Evolutionary conservation across 2,329 filamentous ascomycete species (phyloP).

Genomic region (Chalara sp.): DNA sequence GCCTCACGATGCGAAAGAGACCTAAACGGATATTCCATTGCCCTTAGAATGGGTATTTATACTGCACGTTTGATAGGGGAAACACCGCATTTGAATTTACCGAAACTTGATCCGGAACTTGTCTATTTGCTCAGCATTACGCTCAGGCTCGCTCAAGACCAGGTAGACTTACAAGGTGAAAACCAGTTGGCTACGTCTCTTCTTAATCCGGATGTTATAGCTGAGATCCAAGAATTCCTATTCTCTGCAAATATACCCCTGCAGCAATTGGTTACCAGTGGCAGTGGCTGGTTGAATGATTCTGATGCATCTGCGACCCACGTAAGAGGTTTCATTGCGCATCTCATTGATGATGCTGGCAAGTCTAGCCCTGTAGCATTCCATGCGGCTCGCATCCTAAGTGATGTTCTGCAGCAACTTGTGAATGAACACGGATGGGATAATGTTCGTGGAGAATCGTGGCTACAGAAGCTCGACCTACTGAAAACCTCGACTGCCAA

Average conservation of each 20-base stretch:
- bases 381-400: constrained; percentile 47
- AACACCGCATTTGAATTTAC: constrained; percentile 33
- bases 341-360: constrained; percentile 33
- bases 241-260: constrained; percentile 6
- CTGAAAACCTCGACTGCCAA: constrained; percentile 41
- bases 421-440: constrained; percentile 40
- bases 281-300: constrained; percentile 36
- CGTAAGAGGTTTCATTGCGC: constrained; percentile 37
- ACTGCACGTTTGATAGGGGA: constrained; percentile 49
- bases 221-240: constrained; percentile 14
- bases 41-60: constrained; percentile 71
- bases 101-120: constrained; percentile 40
- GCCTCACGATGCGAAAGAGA: constrained; percentile 43
- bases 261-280: constrained; percentile 25
- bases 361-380: constrained; percentile 31
- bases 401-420: constrained; percentile 40
- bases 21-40: constrained; percentile 60
- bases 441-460: constrained; percentile 37
- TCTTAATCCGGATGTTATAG: constrained; percentile 26
- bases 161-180: constrained; percentile 36
- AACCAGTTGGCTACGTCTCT: constrained; percentile 42
- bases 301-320: constrained; percentile 35
- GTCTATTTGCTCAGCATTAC: constrained; percentile 45
- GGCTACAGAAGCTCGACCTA: constrained; percentile 37
- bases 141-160: constrained; percentile 45